Conservation (phyloP, 495 filamentous ascomycete species). For the Annulohypoxylon bovei region DNA sequence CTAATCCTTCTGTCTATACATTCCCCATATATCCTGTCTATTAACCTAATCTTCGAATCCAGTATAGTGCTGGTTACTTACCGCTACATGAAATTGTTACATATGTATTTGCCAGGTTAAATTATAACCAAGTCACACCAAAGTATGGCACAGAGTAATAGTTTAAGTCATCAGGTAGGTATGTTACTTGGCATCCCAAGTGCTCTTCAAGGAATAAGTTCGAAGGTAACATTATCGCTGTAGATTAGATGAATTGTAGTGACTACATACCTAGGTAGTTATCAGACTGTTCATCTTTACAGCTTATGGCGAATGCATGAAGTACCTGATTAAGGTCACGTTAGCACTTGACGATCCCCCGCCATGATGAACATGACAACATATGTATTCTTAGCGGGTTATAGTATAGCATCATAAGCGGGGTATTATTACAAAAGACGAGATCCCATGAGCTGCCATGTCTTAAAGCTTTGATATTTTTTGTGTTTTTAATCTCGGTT, state of each 20-base stretch:
- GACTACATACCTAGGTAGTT: neutral
- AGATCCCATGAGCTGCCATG: neutral
- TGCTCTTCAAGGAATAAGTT: neutral
- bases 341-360: conserved; percentile 23
- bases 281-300: neutral
- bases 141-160: neutral
- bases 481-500: no score
- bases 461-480: no score
- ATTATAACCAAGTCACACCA: neutral
- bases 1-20: neutral
- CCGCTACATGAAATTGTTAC: neutral
- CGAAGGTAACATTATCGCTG: neutral
- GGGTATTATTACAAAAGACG: neutral
- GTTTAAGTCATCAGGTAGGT: neutral
- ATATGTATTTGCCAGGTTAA: neutral
- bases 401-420: conserved; percentile 18
- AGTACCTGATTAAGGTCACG: neutral
- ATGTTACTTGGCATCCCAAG: conserved; percentile 1
- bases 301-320: neutral
- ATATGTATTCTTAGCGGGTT: conserved; percentile 2
- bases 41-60: neutral
- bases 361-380: conserved; percentile 11
- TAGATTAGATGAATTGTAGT: conserved; percentile 1
- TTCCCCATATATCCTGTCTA: neutral
- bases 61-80: neutral